Evolutionary conservation across 176 grass and related monocot genomes (phyloP), one percentile per base, ranked within the genome.

Genomic region (barley (Hordeum vulgare)): DNA sequence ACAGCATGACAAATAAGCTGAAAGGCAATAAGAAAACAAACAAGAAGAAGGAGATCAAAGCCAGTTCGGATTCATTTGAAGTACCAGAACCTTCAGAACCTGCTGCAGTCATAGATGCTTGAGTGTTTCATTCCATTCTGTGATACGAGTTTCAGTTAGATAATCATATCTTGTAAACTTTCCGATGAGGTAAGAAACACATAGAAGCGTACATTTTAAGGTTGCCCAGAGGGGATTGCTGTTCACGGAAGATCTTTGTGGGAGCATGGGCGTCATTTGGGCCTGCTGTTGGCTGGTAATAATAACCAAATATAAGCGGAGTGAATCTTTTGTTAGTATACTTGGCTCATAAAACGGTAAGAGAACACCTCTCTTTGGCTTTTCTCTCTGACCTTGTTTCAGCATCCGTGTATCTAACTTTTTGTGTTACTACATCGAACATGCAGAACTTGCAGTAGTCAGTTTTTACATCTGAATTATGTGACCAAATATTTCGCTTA

Each of bases 1-100:
- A 98, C 74, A 88, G 96, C 69, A 61, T 40, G 62, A 76, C 82
- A 2, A 89, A 90, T 90, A 94, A 91, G 75, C 45, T 88, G 39
- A 98, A 91, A 62, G 28, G 61, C 73, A 66, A 20, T 35, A 92
- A 79, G 36, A 79, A 68, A 29, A 80, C 78, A 33, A 85, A 53
- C 41, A 98, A 83, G 74, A 86, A 83, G 37, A 61, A 75, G 33
- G 80, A 57, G n/a, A 82, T 29, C 17, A 71, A 45, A 21, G 17
- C 4, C 61, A 60, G 12, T 75, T 33, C 27, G 33, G 34, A 65
- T 45, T 14, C 45, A 9, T 39, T 35, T 29, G 17, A 39, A 40
- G 35, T 25, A 31, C 13, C 31, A 29, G 84, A 65, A 81, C 15
- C 51, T 77, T 37, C 4, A 14, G 44, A 85, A 29, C 66, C 51